Evolutionary conservation across 352 stramenopile species (phyloP), one percentile per base, ranked within the genome.

Genomic region (Phytophthora rubi): DNA sequence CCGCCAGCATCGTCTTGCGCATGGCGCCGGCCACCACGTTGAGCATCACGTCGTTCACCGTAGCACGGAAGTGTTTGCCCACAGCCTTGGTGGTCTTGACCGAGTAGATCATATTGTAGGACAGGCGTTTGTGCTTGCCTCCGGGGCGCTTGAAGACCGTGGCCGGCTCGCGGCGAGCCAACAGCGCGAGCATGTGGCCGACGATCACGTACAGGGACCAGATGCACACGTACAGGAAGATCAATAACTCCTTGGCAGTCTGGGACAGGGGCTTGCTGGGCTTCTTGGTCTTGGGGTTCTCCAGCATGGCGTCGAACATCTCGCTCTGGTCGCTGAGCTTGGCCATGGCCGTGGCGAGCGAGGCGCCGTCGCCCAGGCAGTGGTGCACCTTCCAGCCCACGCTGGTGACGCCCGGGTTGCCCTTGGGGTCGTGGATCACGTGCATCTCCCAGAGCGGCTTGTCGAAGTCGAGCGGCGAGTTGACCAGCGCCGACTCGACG

Each of bases 21-120:
- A 95, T 92, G 51, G 85, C 87, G 35, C 87, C 85, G 10, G 87
- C 85, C 35, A 95, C 82, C 33, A 88, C 90, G 44, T 75, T 91
- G 12, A 95, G 77, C 81, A 93, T 92, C 49, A 93, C 83, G 61
- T 94, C 87, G 65, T 94, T 94, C 57, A 94, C 73, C 1, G 87
- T 93, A 15, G 87, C 85, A 23, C 77, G 58, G 53, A 83, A 85
- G 15, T 83, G 67, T 61, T 91, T 93, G 47, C 85, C 87, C 42
- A 95, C 75, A 18, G 79, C 82, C 70, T 95, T 95, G 49, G 85
- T 92, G 9, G 80, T 81, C 15, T 80, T 62, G 3, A 95, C 85
- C 39, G 78, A 91, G 80, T 93, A 92, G 15, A 79, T 62, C 67
- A 92, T 81, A n/a, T 80, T 82, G 73, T 91, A 92, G 10, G 81